Evolutionary conservation across 345 rosid species (phyloP), one percentile per base, ranked within the genome.

Genomic region (Crucihimalaya himalaica): DNA sequence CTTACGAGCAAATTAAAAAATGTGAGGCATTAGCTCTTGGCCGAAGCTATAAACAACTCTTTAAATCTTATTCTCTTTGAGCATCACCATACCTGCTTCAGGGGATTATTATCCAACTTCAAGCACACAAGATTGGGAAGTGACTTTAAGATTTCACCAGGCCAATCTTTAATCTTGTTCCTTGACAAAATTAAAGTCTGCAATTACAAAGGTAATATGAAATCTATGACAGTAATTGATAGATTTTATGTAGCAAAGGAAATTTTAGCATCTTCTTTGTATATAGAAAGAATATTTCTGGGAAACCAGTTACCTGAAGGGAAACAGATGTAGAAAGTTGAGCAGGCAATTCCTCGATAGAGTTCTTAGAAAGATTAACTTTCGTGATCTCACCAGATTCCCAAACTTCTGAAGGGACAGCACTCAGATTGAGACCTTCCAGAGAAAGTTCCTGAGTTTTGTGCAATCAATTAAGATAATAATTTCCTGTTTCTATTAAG

Each of bases 91-190:
- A 93, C 98, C 94, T 88, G 90, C 71, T 68, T 75, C 34, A 91
- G 88, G 46, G 81, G 85, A 82, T 93, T 93, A 72, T 80, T 65
- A 81, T 93, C 98, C 82, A 93, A 76, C 91, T 86, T 93, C 85
- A 93, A 84, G 74, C 92, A 86, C 23, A 76, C 65, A 68, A 93
- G 97, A 58, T 72, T 84, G 25, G 88, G 51, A 60, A 93, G 91
- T 56, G 90, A 81, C 69, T 82, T 87, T 71, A 89, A 79, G 78
- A 88, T 59, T 77, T 60, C 82, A 45, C 83, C 84, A 0, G 98
- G 98, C 98, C 98, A 93, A 18, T 85, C 92, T 69, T 82, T 84
- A 61, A 93, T 83, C 79, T 86, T 86, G 85, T 93, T 93, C 80
- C 83, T 78, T 52, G 98, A 89, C 82, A 93, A 79, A 74, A 87